Evolutionary conservation across 371 early-diverging fungal species (phyloP).

Genomic region (Parasitella parasitica): DNA sequence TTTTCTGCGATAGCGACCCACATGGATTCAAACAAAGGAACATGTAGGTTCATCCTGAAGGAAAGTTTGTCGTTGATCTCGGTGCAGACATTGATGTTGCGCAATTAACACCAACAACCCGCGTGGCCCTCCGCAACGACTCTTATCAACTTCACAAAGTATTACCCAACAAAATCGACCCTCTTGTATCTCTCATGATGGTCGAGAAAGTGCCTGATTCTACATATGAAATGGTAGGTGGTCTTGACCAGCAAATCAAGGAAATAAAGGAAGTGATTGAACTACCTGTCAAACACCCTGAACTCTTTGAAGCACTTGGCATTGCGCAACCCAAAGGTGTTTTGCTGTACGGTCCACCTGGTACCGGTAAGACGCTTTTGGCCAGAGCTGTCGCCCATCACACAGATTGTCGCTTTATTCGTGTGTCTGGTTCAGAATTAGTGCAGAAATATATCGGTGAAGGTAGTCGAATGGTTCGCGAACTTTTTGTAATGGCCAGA

Average conservation of each 20-base stretch:
- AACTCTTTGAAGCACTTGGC: slow-evolving; percentile 47
- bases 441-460: slow-evolving; percentile 99
- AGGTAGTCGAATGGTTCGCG: slow-evolving; percentile 99
- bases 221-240: slow-evolving; percentile 99
- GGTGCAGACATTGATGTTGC: slow-evolving; percentile 89
- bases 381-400: slow-evolving; percentile 99
- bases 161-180: slow-evolving; percentile 99
- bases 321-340: slow-evolving; percentile 83
- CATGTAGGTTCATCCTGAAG: slow-evolving; percentile 97
- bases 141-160: slow-evolving; percentile 99
- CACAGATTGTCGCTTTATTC: slow-evolving; percentile 99
- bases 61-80: slow-evolving; percentile 98
- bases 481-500: slow-evolving; percentile 99
- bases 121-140: slow-evolving; percentile 97
- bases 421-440: slow-evolving; percentile 99
- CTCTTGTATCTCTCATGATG: slow-evolving; percentile 99
- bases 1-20: too few species aligned
- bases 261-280: slow-evolving; percentile 99
- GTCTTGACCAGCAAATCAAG: slow-evolving; percentile 99
- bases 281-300: slow-evolving; percentile 91
- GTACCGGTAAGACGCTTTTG: slow-evolving; percentile 99
- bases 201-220: slow-evolving; percentile 99
- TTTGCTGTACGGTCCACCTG: slow-evolving; percentile 99
- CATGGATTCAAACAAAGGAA: too few species aligned
- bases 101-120: slow-evolving; percentile 90